Evolutionary conservation across 106 monocot species (phyloP).

Genomic region (Xerophyta viscosa): DNA sequence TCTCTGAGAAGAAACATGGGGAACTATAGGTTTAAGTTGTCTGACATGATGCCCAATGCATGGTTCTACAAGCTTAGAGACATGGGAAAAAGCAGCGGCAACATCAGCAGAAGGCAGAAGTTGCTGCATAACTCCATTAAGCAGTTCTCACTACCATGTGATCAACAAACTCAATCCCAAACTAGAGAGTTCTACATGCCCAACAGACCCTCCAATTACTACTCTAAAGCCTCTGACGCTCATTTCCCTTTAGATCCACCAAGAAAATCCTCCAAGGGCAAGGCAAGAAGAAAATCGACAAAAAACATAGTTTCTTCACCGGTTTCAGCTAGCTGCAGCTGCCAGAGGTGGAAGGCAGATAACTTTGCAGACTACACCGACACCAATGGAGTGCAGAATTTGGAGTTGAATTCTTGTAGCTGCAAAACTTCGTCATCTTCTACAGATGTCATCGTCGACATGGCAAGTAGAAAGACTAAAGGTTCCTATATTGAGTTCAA

Average conservation of each 20-base stretch:
- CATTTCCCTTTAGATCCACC: conserved; percentile 28
- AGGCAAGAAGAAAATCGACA: conserved; percentile 1
- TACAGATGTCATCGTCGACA: conserved; percentile 15
- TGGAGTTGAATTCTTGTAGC: not conserved
- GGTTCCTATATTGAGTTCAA: conserved; percentile 1
- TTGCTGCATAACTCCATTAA: conserved; percentile 2
- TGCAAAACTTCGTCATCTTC: conserved; percentile 10
- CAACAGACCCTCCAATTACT: conserved; percentile 42
- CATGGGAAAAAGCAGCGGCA: conserved; percentile 24
- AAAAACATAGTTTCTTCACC: conserved; percentile 5
- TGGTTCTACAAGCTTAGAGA: conserved; percentile 86
- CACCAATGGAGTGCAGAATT: not conserved
- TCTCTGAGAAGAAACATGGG: too few relatives aligned
- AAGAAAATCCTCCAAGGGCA: conserved; percentile 20
- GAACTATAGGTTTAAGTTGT: conserved; percentile 59
- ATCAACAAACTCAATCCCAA: not conserved
- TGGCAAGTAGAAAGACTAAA: not conserved
- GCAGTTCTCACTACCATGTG: not conserved
- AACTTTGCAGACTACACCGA: not conserved
- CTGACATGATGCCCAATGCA: conserved; percentile 78
- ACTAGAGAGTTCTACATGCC: conserved; percentile 7
- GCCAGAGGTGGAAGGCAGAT: not conserved
- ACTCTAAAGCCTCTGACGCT: conserved; percentile 32
- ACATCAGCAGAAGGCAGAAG: not conserved
- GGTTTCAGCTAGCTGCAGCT: conserved; percentile 11